Percentiles rank a stretch among this genome's conserved stretches.
These are phyloP conservation scores for Pelargonium citronellum DNA, from an alignment of 441 rosid genomes.

Conservation along the genomic window DNA sequence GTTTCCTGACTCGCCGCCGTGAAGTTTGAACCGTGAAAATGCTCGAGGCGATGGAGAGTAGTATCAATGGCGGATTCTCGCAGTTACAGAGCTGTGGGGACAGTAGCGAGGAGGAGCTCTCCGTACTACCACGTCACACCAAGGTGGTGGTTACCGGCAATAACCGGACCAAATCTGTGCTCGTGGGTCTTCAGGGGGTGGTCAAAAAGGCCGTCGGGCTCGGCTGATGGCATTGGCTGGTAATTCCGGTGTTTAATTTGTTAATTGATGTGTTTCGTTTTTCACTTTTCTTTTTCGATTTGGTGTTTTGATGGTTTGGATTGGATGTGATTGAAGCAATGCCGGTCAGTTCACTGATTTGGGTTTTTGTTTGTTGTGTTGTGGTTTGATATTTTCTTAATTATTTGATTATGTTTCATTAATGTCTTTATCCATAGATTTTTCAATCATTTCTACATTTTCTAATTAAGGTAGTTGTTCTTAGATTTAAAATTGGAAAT, in stretches of 20 bases:
- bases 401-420: constrained; percentile 8
- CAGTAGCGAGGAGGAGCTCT: constrained; percentile 85
- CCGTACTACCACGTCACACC: constrained; percentile 90
- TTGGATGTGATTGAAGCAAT: background rate
- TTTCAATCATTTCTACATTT: background rate
- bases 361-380: background rate
- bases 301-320: background rate
- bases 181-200: constrained; percentile 90
- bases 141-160: constrained; percentile 93
- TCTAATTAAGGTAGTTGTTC: background rate
- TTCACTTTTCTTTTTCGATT: no score
- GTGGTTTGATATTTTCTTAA: background rate
- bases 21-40: constrained; percentile 23
- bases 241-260: constrained; percentile 13
- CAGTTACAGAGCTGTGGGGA: constrained; percentile 69
- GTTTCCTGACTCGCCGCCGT: background rate
- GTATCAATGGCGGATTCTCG: constrained; percentile 57
- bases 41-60: constrained; percentile 64
- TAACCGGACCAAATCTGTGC: constrained; percentile 91
- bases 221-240: constrained; percentile 99
- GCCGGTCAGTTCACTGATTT: background rate
- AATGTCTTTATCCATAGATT: background rate
- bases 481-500: no score
- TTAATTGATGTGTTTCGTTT: no score
- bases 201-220: constrained; percentile 94